Evolutionary conservation across 768 basidiomycete genomes (phyloP).

Genomic region (Lentinula raphanica): DNA sequence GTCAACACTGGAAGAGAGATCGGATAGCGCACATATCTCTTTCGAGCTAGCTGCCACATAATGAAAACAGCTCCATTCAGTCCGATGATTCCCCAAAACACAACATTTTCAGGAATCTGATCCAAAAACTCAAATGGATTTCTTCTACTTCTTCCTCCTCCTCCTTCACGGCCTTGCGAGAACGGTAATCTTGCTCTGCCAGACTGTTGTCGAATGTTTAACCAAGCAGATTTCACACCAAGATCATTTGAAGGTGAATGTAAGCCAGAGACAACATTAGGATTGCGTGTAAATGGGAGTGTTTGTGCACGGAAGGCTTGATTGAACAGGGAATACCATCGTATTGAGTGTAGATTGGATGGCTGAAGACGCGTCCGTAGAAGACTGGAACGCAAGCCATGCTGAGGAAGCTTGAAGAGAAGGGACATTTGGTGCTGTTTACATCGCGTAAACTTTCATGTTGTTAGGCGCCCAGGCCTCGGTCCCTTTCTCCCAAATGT

Average conservation of each 20-base stretch:
- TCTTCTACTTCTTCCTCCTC: background rate
- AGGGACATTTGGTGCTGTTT: conserved; percentile 4
- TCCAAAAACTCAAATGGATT: conserved; percentile 37
- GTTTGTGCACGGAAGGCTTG: background rate
- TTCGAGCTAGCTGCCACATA: conserved; percentile 47
- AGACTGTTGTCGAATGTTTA: background rate
- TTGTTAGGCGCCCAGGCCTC: conserved; percentile 11
- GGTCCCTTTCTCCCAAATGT: conserved; percentile 43
- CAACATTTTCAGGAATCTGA: conserved; percentile 42
- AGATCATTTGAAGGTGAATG: background rate
- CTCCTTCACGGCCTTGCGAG: background rate
- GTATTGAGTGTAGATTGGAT: background rate
- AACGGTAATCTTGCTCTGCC: conserved; percentile 4
- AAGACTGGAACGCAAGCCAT: background rate
- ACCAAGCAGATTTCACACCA: background rate
- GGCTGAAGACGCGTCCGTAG: background rate
- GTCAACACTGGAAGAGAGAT: background rate
- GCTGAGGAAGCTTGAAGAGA: background rate
- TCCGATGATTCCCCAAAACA: conserved; percentile 63
- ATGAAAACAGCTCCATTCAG: conserved; percentile 59
- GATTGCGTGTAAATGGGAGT: background rate
- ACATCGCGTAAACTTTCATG: background rate
- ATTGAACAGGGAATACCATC: background rate
- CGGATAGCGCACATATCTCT: conserved; percentile 28
- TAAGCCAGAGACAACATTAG: background rate